These are phyloP conservation scores for Linnemannia schmuckeri DNA, from an alignment of 192 early-diverging fungal species.

Conservation along the genomic window DNA sequence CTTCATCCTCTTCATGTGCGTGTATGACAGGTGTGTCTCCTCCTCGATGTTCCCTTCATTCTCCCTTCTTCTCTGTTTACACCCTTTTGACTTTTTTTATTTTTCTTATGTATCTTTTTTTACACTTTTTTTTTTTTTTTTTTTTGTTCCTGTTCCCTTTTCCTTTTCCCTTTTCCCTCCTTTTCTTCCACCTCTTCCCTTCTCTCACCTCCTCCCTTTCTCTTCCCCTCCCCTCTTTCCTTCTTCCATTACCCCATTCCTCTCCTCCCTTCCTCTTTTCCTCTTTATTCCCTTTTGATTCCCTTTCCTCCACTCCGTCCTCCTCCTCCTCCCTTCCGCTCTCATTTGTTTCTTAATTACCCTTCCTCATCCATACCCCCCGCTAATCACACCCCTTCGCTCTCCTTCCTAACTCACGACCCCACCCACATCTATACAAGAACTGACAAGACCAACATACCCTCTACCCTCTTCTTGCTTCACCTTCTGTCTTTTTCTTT, in stretches of 20 bases:
- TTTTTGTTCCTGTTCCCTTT: neutral
- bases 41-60: neutral
- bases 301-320: no score
- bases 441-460: constrained; percentile 10
- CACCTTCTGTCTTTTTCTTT: neutral
- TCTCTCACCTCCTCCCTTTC: neutral
- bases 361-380: neutral
- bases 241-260: neutral
- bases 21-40: neutral
- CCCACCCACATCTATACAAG: neutral
- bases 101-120: neutral
- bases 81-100: neutral
- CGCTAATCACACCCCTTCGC: neutral
- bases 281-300: no score
- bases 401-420: neutral
- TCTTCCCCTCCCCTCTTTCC: neutral
- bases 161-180: neutral
- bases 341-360: no score
- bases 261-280: neutral
- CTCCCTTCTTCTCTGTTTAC: neutral
- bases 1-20: neutral
- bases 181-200: neutral
- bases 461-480: neutral
- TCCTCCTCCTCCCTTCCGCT: no score
- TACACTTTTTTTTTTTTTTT: neutral